A percentile compares a stretch with the other conserved stretches of the same genome.
phyloP scores from a whole-genome alignment of 352 stramenopile genomes.

The Phytophthora uliginosa region DNA sequence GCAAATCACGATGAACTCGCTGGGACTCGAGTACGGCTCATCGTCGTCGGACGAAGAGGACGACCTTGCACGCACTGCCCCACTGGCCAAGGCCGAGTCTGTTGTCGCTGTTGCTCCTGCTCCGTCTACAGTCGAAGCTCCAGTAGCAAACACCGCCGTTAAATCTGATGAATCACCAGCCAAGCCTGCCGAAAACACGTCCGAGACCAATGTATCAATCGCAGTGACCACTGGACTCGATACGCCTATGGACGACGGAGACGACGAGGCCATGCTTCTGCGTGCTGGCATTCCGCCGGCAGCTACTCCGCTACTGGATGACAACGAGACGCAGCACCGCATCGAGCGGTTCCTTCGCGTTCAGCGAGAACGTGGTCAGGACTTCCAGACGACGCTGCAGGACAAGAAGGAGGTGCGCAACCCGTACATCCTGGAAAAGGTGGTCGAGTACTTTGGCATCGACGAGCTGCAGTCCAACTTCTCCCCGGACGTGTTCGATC shows the following conservation, averaged over 20 bases:
- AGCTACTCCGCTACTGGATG: slow-evolving; percentile 15
- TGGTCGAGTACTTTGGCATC: slow-evolving; percentile 90
- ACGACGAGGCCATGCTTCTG: slow-evolving; percentile 47
- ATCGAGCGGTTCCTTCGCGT: slow-evolving; percentile 70
- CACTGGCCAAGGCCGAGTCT: background rate
- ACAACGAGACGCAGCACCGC: slow-evolving; percentile 61
- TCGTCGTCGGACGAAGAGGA: slow-evolving; percentile 45
- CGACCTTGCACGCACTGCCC: background rate
- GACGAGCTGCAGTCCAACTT: slow-evolving; percentile 88
- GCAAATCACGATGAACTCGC: slow-evolving; percentile 45
- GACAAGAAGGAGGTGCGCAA: slow-evolving; percentile 90
- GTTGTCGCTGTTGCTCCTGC: background rate
- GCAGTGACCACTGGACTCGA: slow-evolving; percentile 2
- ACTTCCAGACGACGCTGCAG: slow-evolving; percentile 80
- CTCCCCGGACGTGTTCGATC: slow-evolving; percentile 69
- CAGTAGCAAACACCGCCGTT: background rate
- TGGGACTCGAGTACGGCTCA: slow-evolving; percentile 50
- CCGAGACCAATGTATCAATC: slow-evolving; percentile 11
- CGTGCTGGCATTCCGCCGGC: slow-evolving; percentile 56
- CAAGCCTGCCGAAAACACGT: slow-evolving; percentile 10
- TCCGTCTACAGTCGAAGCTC: slow-evolving; percentile 9
- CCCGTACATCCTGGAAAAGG: slow-evolving; percentile 89
- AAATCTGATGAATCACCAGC: slow-evolving; percentile 5
- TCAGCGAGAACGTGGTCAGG: slow-evolving; percentile 45
- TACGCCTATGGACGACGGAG: slow-evolving; percentile 24